Evolutionary conservation across 352 stramenopile genomes (phyloP), one percentile per base, ranked within the genome.

Genomic region (Globisporangium emineosum): DNA sequence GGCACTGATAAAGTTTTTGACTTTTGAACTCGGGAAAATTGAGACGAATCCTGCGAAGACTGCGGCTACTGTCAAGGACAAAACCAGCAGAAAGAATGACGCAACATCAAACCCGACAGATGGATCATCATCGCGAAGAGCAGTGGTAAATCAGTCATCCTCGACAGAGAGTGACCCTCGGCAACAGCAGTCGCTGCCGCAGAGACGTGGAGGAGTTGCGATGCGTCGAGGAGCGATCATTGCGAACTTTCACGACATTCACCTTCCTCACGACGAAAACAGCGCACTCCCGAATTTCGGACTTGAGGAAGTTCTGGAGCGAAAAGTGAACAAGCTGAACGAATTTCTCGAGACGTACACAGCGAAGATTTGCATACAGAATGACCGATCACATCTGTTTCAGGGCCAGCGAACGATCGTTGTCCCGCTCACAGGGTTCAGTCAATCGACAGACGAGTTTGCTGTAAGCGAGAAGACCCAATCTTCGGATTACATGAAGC

Each of bases 1-100:
- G 2, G 71, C 79, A 0, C 67, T 92, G n/a, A 76, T 90, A 35
- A 76, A 78, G 10, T 88, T 92, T 47, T 59, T 92, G 15, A 56
- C 86, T 27, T 61, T 69, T 9, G 73, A 79, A 50, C 84, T 89
- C 37, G 45, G 27, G 12, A 64, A 47, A 27, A 30, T 25, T 6
- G 59, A 56, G 19, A 58, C 62, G 40, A 45, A 40, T 55, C 59
- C 65, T 52, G 45, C 40, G 23, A 23, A 43, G 3, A 5, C 37
- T 23, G 6, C 21, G 1, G 17, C 45, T 10, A 9, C 53, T n/a
- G n/a, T n/a, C 1, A 32, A 12, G 35, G 42, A 13, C 19, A 21
- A 30, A 30, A 1, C 21, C 7, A 21, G 12, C 17, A 35, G 17
- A 10, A 50, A 45, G 32, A 33, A 49, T 17, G 19, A 15, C 13